These are phyloP conservation scores for Geotrichum fermentans DNA, from an alignment of 1,139 yeast species.

Conservation along the genomic window DNA sequence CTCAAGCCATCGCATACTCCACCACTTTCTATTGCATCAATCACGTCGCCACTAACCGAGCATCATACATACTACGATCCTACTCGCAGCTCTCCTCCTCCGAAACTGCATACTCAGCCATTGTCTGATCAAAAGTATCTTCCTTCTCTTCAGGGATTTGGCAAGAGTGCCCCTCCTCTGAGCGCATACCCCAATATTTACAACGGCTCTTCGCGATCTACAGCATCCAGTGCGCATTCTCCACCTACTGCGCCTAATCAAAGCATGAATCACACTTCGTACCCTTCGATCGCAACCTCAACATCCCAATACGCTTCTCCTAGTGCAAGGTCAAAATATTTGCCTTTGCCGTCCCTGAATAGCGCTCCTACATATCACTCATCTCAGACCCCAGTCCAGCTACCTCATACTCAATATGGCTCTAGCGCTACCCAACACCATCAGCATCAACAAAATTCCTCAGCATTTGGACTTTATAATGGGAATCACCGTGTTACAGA, in stretches of 20 bases:
- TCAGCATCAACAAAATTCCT: conserved; percentile 7
- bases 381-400: background rate
- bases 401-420: conserved; percentile 6
- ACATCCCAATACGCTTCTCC: background rate
- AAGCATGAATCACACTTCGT: background rate
- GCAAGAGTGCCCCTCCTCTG: background rate
- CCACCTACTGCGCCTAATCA: background rate
- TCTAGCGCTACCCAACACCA: conserved; percentile 5
- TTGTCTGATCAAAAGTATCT: conserved; percentile 10
- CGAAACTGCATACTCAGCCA: conserved; percentile 3
- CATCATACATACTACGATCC: conserved; percentile 7
- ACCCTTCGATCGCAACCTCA: background rate
- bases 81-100: conserved; percentile 6
- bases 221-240: background rate
- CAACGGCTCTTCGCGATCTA: too few species aligned
- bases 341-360: conserved; percentile 10
- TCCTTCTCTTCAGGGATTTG: conserved; percentile 13
- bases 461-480: conserved; percentile 17
- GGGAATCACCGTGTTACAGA: conserved; percentile 10
- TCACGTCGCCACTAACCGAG: background rate
- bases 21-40: background rate
- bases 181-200: conserved; percentile 3
- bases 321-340: conserved; percentile 8
- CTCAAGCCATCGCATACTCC: background rate
- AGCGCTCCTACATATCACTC: background rate